Conservation (phyloP, 2,329 filamentous ascomycete species). For the Monilinia fructicola region DNA sequence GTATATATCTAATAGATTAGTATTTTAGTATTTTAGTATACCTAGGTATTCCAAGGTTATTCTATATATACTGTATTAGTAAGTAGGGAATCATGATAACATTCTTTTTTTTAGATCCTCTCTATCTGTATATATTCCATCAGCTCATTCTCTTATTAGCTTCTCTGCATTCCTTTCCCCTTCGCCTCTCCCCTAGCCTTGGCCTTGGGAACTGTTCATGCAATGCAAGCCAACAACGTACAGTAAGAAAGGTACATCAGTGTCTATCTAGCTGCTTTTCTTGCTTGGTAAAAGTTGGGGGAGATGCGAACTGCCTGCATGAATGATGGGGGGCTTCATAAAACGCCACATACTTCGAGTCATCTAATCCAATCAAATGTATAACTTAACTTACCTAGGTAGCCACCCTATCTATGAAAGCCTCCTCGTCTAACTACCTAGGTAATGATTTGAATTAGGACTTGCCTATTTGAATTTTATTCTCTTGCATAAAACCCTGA, state of each 20-base stretch:
- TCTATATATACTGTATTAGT: too few species aligned
- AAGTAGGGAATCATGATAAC: too few species aligned
- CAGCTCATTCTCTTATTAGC: background rate
- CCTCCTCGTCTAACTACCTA: background rate
- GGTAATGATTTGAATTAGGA: background rate
- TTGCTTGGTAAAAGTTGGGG: conserved; percentile 1
- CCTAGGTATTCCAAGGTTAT: too few species aligned
- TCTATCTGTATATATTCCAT: too few species aligned
- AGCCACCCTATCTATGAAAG: too few species aligned
- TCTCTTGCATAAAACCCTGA: background rate
- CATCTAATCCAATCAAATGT: background rate
- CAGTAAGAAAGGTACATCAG: too few species aligned
- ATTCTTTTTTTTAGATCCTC: too few species aligned
- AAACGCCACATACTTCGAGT: background rate
- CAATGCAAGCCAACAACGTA: too few species aligned
- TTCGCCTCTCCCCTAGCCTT: conserved; percentile 12
- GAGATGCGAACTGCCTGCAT: conserved; percentile 2
- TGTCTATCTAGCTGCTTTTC: too few species aligned
- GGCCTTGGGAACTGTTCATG: conserved; percentile 12
- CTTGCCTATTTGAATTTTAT: background rate
- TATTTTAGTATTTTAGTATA: too few species aligned
- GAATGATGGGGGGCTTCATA: conserved; percentile 9
- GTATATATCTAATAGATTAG: too few species aligned
- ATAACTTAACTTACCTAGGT: background rate
- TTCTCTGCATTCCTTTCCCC: background rate